Percentiles rank a stretch among this genome's conserved stretches.
Evolutionary conservation across 805 yeast genomes (phyloP).

Genomic region (Soucietia sequanensis): DNA sequence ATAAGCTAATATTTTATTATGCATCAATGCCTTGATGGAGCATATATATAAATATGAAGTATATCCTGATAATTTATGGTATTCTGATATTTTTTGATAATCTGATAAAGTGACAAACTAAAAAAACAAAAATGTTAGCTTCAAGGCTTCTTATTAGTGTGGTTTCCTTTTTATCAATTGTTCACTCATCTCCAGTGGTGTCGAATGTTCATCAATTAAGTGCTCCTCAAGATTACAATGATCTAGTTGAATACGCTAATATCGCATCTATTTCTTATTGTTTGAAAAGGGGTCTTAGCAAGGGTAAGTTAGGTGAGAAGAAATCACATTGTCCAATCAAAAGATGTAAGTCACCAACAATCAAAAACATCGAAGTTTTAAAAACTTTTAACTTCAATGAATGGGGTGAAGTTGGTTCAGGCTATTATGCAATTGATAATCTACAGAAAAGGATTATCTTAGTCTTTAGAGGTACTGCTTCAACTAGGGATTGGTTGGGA

Average conservation of each 20-base stretch:
- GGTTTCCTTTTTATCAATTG: too few relatives aligned
- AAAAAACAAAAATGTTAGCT: too few relatives aligned
- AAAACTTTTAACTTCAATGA: constrained; percentile 40
- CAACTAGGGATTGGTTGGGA: constrained; percentile 59
- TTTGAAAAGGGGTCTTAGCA: constrained; percentile 25
- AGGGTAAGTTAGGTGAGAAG: constrained; percentile 15
- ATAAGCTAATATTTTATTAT: too few relatives aligned
- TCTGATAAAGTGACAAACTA: too few relatives aligned
- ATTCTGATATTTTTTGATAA: too few relatives aligned
- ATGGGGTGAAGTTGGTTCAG: constrained; percentile 51
- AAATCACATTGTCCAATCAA: constrained; percentile 21
- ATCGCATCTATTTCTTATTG: constrained; percentile 39
- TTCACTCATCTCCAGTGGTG: too few relatives aligned
- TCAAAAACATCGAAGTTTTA: constrained; percentile 32
- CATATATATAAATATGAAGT: too few relatives aligned
- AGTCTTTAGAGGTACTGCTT: constrained; percentile 63
- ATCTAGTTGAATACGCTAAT: constrained; percentile 31
- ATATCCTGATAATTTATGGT: too few relatives aligned
- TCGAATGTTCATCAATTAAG: too few relatives aligned
- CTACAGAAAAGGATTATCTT: constrained; percentile 41
- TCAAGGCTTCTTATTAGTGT: too few relatives aligned
- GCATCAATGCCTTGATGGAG: too few relatives aligned
- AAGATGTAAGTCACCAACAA: constrained; percentile 20
- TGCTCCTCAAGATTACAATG: constrained; percentile 13
- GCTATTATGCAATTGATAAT: constrained; percentile 53